These are phyloP conservation scores for Penicillium sp. DNA, from an alignment of 2,329 filamentous ascomycete species.

Conservation along the genomic window DNA sequence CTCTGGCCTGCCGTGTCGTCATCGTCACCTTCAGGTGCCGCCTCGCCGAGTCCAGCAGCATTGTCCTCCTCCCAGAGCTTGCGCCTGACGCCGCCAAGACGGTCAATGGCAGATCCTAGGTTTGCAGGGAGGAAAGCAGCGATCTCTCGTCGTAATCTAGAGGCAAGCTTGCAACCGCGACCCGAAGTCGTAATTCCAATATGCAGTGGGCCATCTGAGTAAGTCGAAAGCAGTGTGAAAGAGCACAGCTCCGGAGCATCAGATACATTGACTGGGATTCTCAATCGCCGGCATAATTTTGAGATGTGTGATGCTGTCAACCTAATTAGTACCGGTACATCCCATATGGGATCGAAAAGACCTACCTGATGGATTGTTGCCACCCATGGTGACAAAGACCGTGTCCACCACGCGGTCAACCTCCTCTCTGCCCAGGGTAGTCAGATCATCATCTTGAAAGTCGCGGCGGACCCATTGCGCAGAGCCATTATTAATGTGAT, in stretches of 20 bases:
- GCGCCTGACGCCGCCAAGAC: conserved; percentile 70
- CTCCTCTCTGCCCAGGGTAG: conserved; percentile 73
- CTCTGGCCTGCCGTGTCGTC: conserved; percentile 59
- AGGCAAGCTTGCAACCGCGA: conserved; percentile 88
- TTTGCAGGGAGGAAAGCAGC: conserved; percentile 72
- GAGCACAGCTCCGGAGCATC: conserved; percentile 84
- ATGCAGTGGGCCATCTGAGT: conserved; percentile 87
- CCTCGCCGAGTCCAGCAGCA: conserved; percentile 45
- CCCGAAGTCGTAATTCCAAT: conserved; percentile 95
- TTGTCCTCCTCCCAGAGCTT: conserved; percentile 74
- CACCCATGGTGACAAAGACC: conserved; percentile 76
- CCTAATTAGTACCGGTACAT: conserved; percentile 32
- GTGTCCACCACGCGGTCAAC: conserved; percentile 79
- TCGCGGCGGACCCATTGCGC: conserved; percentile 44
- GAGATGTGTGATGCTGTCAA: conserved; percentile 65
- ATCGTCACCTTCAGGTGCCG: conserved; percentile 47
- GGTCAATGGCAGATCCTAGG: conserved; percentile 73
- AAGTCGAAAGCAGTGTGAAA: conserved; percentile 83
- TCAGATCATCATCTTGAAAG: conserved; percentile 71
- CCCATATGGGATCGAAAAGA: conserved; percentile 26
- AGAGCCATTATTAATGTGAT: conserved; percentile 44
- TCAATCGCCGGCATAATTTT: conserved; percentile 68
- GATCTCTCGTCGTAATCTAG: conserved; percentile 83
- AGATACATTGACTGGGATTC: conserved; percentile 90
- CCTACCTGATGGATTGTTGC: conserved; percentile 51